Evolutionary conservation across 768 basidiomycete genomes (phyloP).

Genomic region (Boletus rubroflammeus): DNA sequence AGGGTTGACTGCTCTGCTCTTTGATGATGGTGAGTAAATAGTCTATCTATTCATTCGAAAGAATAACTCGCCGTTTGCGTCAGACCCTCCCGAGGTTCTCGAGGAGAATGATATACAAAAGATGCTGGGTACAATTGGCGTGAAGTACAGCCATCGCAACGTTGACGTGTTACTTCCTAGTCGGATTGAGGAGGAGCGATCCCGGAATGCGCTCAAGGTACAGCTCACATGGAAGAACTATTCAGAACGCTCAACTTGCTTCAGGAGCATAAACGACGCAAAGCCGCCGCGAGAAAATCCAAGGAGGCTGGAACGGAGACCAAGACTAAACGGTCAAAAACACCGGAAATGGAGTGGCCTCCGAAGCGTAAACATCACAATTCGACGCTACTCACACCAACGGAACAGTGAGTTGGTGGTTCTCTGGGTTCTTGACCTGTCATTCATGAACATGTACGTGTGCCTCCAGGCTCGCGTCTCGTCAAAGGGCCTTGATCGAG

Average conservation of each 20-base stretch:
- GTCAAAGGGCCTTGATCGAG: conserved; percentile 60
- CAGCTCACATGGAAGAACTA: neutral
- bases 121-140: conserved; percentile 56
- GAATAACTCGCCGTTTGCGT: neutral
- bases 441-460: neutral
- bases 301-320: conserved; percentile 7
- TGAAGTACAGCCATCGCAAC: conserved; percentile 73
- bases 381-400: conserved; percentile 41
- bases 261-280: conserved; percentile 28
- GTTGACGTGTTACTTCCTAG: conserved; percentile 67
- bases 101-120: conserved; percentile 52
- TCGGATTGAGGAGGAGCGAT: conserved; percentile 62
- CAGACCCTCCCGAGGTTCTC: conserved; percentile 38
- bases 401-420: conserved; percentile 45
- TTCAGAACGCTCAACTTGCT: conserved; percentile 3
- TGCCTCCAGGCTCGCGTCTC: conserved; percentile 43
- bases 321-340: conserved; percentile 17
- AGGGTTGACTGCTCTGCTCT: conserved; percentile 63
- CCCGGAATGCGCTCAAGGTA: conserved; percentile 52
- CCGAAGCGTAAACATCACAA: conserved; percentile 59
- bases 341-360: conserved; percentile 55
- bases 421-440: neutral
- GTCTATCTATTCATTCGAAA: neutral
- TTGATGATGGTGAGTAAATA: conserved; percentile 56
- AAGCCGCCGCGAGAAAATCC: conserved; percentile 22